phyloP scores from a whole-genome alignment of 2,329 filamentous ascomycete genomes.

The Cercospora sojina region DNA sequence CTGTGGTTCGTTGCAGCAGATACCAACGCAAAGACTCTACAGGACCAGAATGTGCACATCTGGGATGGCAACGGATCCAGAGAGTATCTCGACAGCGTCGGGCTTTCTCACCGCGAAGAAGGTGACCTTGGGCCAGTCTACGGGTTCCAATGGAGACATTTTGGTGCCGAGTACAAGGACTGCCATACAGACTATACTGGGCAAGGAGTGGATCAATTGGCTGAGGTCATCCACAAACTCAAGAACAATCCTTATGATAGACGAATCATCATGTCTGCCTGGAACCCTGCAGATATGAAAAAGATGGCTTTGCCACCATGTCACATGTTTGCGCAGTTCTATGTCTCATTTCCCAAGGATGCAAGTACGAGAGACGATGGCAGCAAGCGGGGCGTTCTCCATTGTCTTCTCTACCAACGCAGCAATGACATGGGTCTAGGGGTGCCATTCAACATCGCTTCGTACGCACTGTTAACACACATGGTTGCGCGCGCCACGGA shows the following conservation, averaged over 20 bases:
- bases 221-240: slow-evolving; percentile 84
- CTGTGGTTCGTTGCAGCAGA: slow-evolving; percentile 91
- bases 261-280: slow-evolving; percentile 84
- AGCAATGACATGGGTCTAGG: slow-evolving; percentile 96
- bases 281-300: slow-evolving; percentile 84
- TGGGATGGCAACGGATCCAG: slow-evolving; percentile 97
- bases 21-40: slow-evolving; percentile 76
- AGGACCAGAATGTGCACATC: slow-evolving; percentile 82
- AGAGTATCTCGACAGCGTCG: slow-evolving; percentile 82
- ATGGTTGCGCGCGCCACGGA: slow-evolving; percentile 90
- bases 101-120: slow-evolving; percentile 74
- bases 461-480: slow-evolving; percentile 88
- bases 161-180: slow-evolving; percentile 85
- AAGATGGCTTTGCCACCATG: slow-evolving; percentile 93
- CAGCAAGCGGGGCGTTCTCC: slow-evolving; percentile 64
- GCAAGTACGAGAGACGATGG: slow-evolving; percentile 34
- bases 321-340: slow-evolving; percentile 98
- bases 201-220: slow-evolving; percentile 88
- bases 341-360: slow-evolving; percentile 68
- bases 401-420: slow-evolving; percentile 89
- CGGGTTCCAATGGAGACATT: slow-evolving; percentile 98
- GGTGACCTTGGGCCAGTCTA: slow-evolving; percentile 95
- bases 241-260: slow-evolving; percentile 82
- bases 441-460: slow-evolving; percentile 96
- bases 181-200: slow-evolving; percentile 78